A percentile compares a stretch with the other conserved stretches of the same genome.
Conservation (phyloP, 305 asterid genomes). For the Solanum hybrid region DNA sequence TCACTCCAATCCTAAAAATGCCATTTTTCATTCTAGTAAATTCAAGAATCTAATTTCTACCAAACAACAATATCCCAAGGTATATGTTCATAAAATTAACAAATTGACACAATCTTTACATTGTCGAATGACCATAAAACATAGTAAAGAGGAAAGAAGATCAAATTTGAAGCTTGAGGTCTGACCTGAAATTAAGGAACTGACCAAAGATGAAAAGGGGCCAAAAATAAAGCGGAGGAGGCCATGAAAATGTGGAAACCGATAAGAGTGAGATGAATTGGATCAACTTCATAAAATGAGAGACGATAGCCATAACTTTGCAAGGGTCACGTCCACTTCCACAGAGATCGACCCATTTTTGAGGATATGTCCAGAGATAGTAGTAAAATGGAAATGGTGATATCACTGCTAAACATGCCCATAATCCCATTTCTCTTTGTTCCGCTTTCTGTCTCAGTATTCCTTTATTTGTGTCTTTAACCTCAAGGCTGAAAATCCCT, state of each 20-base stretch:
- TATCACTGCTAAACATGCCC: conserved; percentile 56
- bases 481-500: background rate
- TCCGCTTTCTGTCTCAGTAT: background rate
- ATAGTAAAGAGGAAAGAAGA: background rate
- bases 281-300: conserved; percentile 62
- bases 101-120: background rate
- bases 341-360: conserved; percentile 71
- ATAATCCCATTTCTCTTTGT: conserved; percentile 34
- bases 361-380: conserved; percentile 68
- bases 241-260: conserved; percentile 76
- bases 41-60: background rate
- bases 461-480: background rate
- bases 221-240: conserved; percentile 86
- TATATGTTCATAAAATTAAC: background rate
- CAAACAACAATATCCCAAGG: background rate
- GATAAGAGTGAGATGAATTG: conserved; percentile 57
- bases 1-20: background rate
- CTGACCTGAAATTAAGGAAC: conserved; percentile 82
- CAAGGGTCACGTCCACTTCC: conserved; percentile 70
- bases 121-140: background rate
- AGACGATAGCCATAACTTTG: conserved; percentile 53
- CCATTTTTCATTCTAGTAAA: background rate
- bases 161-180: background rate
- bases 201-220: conserved; percentile 69
- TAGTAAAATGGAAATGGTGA: conserved; percentile 89